phyloP scores from a whole-genome alignment of 164 flowering plant species.

The Stephania japonica region DNA sequence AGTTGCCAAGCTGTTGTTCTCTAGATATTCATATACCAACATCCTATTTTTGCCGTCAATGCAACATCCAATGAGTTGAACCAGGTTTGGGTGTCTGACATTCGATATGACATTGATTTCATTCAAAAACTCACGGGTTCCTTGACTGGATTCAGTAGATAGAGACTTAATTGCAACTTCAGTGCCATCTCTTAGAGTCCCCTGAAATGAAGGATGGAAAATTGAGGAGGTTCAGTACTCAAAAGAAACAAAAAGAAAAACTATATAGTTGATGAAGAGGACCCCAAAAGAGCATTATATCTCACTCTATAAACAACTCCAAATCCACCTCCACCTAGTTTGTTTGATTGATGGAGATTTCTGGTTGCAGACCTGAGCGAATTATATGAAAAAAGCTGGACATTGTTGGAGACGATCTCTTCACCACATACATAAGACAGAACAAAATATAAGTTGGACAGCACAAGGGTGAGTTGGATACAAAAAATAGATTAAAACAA shows the following conservation, averaged over 20 bases:
- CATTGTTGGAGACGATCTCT: conserved; percentile 21
- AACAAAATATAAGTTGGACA: neutral
- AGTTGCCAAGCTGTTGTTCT: conserved; percentile 73
- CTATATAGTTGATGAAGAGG: neutral
- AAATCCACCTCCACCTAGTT: conserved; percentile 78
- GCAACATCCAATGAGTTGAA: conserved; percentile 74
- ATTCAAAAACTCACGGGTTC: conserved; percentile 62
- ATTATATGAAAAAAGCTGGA: conserved; percentile 42
- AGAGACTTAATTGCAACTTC: conserved; percentile 67
- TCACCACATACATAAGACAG: neutral
- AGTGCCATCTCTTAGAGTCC: conserved; percentile 58
- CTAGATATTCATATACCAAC: conserved; percentile 72
- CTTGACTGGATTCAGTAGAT: conserved; percentile 78
- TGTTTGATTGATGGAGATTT: conserved; percentile 51
- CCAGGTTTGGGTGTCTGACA: conserved; percentile 70
- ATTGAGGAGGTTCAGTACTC: conserved; percentile 1
- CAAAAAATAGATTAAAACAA: neutral
- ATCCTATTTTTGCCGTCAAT: conserved; percentile 56
- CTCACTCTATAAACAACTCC: conserved; percentile 81
- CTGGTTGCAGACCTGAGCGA: conserved; percentile 64
- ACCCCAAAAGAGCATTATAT: neutral
- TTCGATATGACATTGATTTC: conserved; percentile 72
- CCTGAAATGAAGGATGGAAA: conserved; percentile 36
- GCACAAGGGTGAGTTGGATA: neutral
- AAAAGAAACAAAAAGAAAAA: neutral